Conservation (phyloP, 2,329 filamentous ascomycete genomes). For the Escovopsis sp. region DNA sequence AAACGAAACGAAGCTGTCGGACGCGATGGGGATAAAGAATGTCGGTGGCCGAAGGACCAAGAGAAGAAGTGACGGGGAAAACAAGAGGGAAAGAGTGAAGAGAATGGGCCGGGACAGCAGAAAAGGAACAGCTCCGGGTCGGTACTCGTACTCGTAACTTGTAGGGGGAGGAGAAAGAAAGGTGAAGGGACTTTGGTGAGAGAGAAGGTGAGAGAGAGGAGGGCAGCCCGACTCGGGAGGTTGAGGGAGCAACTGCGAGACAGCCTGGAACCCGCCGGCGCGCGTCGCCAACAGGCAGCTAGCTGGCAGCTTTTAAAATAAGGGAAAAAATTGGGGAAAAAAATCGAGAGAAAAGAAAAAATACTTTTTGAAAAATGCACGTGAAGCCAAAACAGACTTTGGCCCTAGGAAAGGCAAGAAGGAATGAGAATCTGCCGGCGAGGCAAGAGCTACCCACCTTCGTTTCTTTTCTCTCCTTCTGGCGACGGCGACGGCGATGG, state of each 20-base stretch:
- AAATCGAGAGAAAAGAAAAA: too few species aligned
- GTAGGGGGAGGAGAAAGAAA: conserved; percentile 1
- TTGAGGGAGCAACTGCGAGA: conserved; percentile 5
- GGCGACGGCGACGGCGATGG: not conserved
- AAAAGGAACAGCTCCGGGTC: not conserved
- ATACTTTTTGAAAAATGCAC: too few species aligned
- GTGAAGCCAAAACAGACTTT: too few species aligned
- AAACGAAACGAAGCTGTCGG: not conserved
- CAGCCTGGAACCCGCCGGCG: not conserved
- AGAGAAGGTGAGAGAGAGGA: conserved; percentile 7
- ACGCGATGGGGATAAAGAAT: not conserved
- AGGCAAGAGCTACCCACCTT: not conserved
- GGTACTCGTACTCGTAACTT: not conserved
- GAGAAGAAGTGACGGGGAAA: not conserved
- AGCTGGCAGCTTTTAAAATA: too few species aligned
- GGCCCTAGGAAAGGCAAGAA: not conserved
- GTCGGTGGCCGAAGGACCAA: not conserved
- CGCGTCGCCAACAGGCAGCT: conserved; percentile 1
- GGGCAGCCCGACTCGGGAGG: conserved; percentile 1
- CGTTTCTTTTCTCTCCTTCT: not conserved
- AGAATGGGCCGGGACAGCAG: too few species aligned
- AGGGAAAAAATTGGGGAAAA: too few species aligned
- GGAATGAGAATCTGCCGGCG: conserved; percentile 3
- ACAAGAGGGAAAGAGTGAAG: not conserved
- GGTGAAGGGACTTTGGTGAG: conserved; percentile 1